Evolutionary conservation across 257 asterid genomes (phyloP), one percentile per base, ranked within the genome.

Genomic region (Echium plantagineum): DNA sequence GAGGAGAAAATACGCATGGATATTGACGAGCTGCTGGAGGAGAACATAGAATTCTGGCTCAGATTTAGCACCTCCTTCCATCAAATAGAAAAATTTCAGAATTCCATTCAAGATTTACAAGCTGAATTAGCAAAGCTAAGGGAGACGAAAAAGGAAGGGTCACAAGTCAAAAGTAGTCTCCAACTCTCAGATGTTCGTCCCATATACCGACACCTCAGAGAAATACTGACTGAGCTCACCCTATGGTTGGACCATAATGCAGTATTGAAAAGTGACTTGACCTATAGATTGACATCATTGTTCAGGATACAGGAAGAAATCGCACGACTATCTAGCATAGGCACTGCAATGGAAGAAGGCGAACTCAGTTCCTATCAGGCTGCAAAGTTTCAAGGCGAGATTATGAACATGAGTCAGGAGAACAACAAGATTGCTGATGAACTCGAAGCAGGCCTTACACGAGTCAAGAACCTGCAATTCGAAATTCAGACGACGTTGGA

Each of bases 351-450:
- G 42, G 74, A 63, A 66, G 69, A 65, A 2, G 19, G 64, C 0
- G 81, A 67, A 70, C 76, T 75, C 32, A 68, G 72, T 57, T 63
- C 69, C 55, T 75, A 75, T 38, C 81, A 78, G 71, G 83, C 81
- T 19, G 83, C 81, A 28, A 78, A 78, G 62, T 78, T 78, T 63
- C 83, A 78, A 19, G 83, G 83, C 1, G 83, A 78, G 77, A 60
- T 78, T 72, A 58, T 69, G 62, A 78, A 75, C 57, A 78, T 78
- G 83, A 75, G 64, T 61, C 81, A 75, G 53, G 81, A 75, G 68
- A 78, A 69, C 64, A 72, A 66, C 22, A 75, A 75, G 59, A 47
- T 78, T 24, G 81, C 72, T 9, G 57, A 51, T 55, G 78, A 78
- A 62, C 74, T 78, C 3, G 63, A 60, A 20, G 49, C 62, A 35